phyloP scores from a whole-genome alignment of 2,329 filamentous ascomycete species.

The Coniochaeta sp. region DNA sequence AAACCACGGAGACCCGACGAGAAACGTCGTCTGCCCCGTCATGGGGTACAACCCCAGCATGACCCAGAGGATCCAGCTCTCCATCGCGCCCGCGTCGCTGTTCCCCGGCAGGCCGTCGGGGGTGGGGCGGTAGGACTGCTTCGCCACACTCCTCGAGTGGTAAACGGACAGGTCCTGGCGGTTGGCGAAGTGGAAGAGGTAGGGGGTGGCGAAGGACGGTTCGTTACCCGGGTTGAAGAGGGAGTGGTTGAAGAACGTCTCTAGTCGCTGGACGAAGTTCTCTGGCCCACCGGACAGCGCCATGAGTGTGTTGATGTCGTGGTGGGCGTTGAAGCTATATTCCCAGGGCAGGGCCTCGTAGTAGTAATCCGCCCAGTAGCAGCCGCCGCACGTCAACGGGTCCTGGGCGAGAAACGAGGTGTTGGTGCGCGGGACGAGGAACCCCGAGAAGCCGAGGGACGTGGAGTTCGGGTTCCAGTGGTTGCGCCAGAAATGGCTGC shows the following conservation, averaged over 20 bases:
- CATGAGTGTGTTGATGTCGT: conserved; percentile 53
- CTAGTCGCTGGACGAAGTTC: conserved; percentile 49
- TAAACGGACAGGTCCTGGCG: conserved; percentile 55
- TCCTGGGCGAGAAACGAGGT: conserved; percentile 46
- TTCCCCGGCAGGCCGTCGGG: conserved; percentile 59
- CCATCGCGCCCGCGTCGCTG: conserved; percentile 66
- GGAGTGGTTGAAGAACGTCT: conserved; percentile 54
- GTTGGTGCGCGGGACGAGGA: conserved; percentile 54
- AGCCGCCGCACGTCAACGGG: conserved; percentile 52
- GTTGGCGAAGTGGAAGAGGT: conserved; percentile 61
- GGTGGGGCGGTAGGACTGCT: conserved; percentile 49
- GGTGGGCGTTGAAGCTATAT: conserved; percentile 63
- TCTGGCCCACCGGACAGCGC: conserved; percentile 45
- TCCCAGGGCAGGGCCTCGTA: conserved; percentile 58
- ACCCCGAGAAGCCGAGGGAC: conserved; percentile 56
- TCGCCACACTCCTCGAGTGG: conserved; percentile 51
- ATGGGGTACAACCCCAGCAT: conserved; percentile 64
- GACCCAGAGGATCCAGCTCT: conserved; percentile 62
- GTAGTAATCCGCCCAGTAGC: conserved; percentile 57
- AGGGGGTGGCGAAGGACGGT: conserved; percentile 60
- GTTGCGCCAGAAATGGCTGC: conserved; percentile 64
- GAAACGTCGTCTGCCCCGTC: conserved; percentile 61
- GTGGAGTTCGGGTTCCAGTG: conserved; percentile 58
- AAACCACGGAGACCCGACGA: conserved; percentile 60
- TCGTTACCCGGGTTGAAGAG: conserved; percentile 65